phyloP scores from a whole-genome alignment of 495 filamentous ascomycete genomes.

The Xylaria nigripes region DNA sequence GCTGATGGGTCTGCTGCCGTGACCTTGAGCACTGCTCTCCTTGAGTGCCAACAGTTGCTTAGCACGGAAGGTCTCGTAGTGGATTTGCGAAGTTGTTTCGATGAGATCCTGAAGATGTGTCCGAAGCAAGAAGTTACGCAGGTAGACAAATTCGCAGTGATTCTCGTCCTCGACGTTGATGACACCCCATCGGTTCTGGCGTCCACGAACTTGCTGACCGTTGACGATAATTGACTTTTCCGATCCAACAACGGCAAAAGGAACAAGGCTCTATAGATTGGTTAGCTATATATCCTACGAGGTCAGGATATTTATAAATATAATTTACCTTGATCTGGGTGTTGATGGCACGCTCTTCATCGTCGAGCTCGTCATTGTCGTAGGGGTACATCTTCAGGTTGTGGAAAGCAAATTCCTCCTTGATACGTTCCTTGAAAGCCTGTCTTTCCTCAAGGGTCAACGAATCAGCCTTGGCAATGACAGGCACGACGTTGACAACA shows the following conservation, averaged over 20 bases:
- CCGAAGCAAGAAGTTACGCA: conserved; percentile 94
- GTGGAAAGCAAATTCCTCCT: conserved; percentile 99
- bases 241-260: conserved; percentile 95
- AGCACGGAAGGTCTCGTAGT: conserved; percentile 99
- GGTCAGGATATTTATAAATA: conserved; percentile 8
- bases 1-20: conserved; percentile 87
- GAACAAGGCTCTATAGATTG: conserved; percentile 68
- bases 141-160: conserved; percentile 98
- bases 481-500: conserved; percentile 97
- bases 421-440: conserved; percentile 97
- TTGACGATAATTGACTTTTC: conserved; percentile 96
- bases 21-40: conserved; percentile 86
- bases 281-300: conserved; percentile 20
- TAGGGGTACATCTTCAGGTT: conserved; percentile 99
- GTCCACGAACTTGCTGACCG: conserved; percentile 94
- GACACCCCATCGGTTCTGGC: conserved; percentile 98
- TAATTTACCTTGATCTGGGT: conserved; percentile 78
- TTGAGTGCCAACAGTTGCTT: conserved; percentile 97
- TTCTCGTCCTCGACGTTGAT: conserved; percentile 99
- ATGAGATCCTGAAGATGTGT: conserved; percentile 97
- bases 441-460: conserved; percentile 91
- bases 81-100: conserved; percentile 99
- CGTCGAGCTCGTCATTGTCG: conserved; percentile 96
- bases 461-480: conserved; percentile 97
- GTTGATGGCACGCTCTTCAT: conserved; percentile 91